A percentile compares a stretch with the other conserved stretches of the same genome.
Evolutionary conservation across 78 protist species (phyloP).

Genomic region (Dictyostelium citrinum): DNA sequence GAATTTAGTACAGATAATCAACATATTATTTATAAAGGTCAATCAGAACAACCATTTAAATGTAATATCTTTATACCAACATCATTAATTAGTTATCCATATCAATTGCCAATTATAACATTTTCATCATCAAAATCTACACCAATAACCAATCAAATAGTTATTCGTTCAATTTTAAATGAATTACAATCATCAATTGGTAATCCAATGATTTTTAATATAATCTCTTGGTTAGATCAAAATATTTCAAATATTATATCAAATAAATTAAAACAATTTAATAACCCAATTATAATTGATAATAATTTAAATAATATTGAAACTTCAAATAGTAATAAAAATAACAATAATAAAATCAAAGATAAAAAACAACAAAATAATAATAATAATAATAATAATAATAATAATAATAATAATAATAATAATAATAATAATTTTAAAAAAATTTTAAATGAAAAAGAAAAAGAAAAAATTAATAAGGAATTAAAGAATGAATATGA

Average conservation of each 20-base stretch:
- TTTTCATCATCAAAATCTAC: not conserved
- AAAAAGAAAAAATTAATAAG: conserved; percentile 2
- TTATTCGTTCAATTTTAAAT: not conserved
- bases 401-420: not conserved
- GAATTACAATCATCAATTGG: conserved; percentile 17
- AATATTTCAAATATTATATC: not conserved
- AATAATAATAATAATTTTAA: not conserved
- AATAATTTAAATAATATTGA: not conserved
- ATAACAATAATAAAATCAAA: not conserved
- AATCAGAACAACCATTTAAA: not conserved
- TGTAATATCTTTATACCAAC: not conserved
- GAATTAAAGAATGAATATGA: not conserved
- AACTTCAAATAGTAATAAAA: not conserved
- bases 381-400: not conserved
- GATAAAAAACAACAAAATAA: not conserved
- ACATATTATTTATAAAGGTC: not conserved
- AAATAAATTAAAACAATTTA: not conserved
- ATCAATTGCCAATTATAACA: conserved; percentile 8
- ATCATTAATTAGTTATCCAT: not conserved
- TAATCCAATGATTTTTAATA: conserved; percentile 38
- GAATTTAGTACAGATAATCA: not conserved
- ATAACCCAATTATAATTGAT: not conserved
- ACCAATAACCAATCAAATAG: not conserved
- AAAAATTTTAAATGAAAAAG: not conserved
- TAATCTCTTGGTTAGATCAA: not conserved